A percentile compares a stretch with the other conserved stretches of the same genome.
These are phyloP conservation scores for Penicillium chermesinum DNA, from an alignment of 495 filamentous ascomycete species.

Conservation along the genomic window DNA sequence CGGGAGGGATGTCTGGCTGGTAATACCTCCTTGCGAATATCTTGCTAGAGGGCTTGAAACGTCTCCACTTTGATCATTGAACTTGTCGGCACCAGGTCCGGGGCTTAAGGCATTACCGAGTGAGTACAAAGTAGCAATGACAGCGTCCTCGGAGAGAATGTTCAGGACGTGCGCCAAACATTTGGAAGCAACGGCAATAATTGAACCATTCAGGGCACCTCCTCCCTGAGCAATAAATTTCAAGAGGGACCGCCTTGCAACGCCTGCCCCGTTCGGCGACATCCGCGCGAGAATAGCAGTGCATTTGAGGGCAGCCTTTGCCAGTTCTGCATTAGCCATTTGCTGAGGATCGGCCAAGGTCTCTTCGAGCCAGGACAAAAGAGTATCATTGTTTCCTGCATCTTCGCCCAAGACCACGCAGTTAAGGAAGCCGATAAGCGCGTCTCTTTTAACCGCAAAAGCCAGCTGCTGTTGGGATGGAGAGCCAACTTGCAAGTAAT, in stretches of 20 bases:
- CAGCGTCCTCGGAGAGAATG: slow-evolving; percentile 79
- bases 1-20: slow-evolving; percentile 73
- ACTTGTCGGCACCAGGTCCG: slow-evolving; percentile 38
- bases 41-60: slow-evolving; percentile 18
- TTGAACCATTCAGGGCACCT: slow-evolving; percentile 52
- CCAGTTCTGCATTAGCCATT: slow-evolving; percentile 71
- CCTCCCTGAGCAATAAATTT: slow-evolving; percentile 82
- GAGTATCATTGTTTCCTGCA: slow-evolving; percentile 69
- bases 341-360: slow-evolving; percentile 70
- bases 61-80: slow-evolving; percentile 27
- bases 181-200: slow-evolving; percentile 67
- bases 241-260: slow-evolving; percentile 74
- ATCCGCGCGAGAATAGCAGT: slow-evolving; percentile 74
- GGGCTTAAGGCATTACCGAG: slow-evolving; percentile 88
- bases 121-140: slow-evolving; percentile 92
- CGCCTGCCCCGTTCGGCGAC: slow-evolving; percentile 65
- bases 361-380: slow-evolving; percentile 82
- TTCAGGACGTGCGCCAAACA: slow-evolving; percentile 76
- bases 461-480: slow-evolving; percentile 84
- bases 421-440: slow-evolving; percentile 78
- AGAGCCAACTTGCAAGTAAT: slow-evolving; percentile 80
- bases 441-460: slow-evolving; percentile 75
- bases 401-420: slow-evolving; percentile 76
- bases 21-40: slow-evolving; percentile 57
- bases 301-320: slow-evolving; percentile 69